Percentiles rank a stretch among this genome's conserved stretches.
phyloP scores from a whole-genome alignment of 2,329 filamentous ascomycete genomes.

The Leptosphaerulina australis region DNA sequence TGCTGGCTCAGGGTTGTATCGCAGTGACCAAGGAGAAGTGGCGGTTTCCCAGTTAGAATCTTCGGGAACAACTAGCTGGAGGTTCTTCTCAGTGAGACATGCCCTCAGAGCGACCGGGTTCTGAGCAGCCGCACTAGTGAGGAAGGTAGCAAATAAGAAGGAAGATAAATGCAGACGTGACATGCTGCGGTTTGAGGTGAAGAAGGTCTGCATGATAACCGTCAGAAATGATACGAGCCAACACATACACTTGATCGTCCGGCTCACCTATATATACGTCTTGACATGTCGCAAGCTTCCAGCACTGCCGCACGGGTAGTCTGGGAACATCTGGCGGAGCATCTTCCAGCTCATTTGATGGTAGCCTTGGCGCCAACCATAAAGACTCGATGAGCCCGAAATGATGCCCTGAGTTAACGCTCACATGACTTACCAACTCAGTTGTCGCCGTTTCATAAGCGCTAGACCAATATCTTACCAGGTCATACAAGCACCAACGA shows the following conservation, averaged over 20 bases:
- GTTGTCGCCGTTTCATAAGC: no score
- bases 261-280: background rate
- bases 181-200: background rate
- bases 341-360: background rate
- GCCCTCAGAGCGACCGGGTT: background rate
- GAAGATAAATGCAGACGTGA: background rate
- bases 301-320: background rate
- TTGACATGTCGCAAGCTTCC: no score
- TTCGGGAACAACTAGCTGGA: background rate
- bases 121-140: background rate
- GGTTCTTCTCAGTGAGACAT: background rate
- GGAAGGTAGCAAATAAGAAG: background rate
- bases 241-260: no score
- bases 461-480: no score
- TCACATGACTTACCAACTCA: no score
- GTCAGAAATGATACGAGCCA: no score
- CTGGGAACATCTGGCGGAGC: background rate
- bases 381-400: background rate
- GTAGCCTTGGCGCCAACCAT: background rate
- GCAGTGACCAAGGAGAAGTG: constrained; percentile 20
- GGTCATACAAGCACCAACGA: no score
- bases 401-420: background rate
- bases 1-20: constrained; percentile 24
- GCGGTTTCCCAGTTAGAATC: constrained; percentile 15
- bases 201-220: background rate